Conservation (phyloP, 108 stramenopile species). For the Cyclotella distinguenda region DNA sequence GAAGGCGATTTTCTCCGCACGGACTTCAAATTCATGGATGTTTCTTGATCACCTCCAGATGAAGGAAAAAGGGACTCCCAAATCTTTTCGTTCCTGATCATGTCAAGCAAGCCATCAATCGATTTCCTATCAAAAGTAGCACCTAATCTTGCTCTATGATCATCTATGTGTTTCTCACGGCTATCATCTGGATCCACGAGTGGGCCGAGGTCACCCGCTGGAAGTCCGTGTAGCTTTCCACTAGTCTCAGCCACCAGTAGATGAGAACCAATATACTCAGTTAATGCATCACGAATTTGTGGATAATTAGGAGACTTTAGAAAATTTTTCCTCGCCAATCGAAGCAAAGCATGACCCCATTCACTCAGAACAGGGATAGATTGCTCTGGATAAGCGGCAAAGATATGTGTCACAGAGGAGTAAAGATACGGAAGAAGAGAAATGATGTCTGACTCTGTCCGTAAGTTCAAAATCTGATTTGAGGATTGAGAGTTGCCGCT, state of each 20-base stretch:
- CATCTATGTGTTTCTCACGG: not conserved
- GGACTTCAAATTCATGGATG: slow-evolving; percentile 6
- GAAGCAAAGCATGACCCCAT: slow-evolving; percentile 48
- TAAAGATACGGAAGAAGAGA: slow-evolving; percentile 46
- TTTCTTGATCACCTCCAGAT: not conserved
- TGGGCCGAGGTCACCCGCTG: slow-evolving; percentile 41
- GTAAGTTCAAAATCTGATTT: not conserved
- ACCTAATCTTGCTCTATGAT: not conserved
- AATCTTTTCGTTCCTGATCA: slow-evolving; percentile 12
- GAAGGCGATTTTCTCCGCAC: not conserved
- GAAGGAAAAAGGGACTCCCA: slow-evolving; percentile 1
- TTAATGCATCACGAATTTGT: slow-evolving; percentile 51
- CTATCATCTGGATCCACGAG: slow-evolving; percentile 3
- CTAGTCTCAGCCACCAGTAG: slow-evolving; percentile 58
- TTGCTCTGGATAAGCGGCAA: slow-evolving; percentile 49
- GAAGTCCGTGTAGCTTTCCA: slow-evolving; percentile 34
- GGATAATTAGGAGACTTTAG: slow-evolving; percentile 10
- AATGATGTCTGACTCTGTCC: slow-evolving; percentile 25
- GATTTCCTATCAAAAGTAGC: slow-evolving; percentile 20
- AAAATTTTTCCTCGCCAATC: slow-evolving; percentile 53
- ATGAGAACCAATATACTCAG: slow-evolving; percentile 59
- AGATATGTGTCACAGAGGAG: slow-evolving; percentile 37
- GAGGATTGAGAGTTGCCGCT: slow-evolving; percentile 12
- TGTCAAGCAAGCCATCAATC: slow-evolving; percentile 7
- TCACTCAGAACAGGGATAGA: slow-evolving; percentile 31